Evolutionary conservation across 179 eudicot genomes (phyloP).

Genomic region (Beta macrorhiza): DNA sequence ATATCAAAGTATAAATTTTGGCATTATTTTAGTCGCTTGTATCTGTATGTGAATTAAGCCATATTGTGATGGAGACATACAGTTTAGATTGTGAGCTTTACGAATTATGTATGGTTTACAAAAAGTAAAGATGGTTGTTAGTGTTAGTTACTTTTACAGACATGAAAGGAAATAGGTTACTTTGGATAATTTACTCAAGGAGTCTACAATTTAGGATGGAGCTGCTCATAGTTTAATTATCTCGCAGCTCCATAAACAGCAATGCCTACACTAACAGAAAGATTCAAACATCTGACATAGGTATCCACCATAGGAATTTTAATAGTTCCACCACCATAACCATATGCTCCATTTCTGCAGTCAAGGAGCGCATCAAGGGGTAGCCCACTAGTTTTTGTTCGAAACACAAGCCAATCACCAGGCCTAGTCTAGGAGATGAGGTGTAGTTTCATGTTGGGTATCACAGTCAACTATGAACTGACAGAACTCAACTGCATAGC

Average conservation of each 20-base stretch:
- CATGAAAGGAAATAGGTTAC: too few species aligned
- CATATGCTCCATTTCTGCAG: constrained; percentile 42
- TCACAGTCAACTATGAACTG: not conserved
- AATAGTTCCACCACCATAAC: constrained; percentile 72
- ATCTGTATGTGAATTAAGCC: too few species aligned
- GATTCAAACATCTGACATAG: constrained; percentile 86
- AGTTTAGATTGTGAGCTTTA: too few species aligned
- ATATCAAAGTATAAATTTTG: too few species aligned
- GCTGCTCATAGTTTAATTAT: constrained; percentile 86
- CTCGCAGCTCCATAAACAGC: constrained; percentile 93
- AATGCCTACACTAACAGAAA: constrained; percentile 93
- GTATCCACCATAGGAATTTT: constrained; percentile 93
- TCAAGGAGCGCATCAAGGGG: constrained; percentile 74
- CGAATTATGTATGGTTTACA: too few species aligned
- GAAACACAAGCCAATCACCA: constrained; percentile 95
- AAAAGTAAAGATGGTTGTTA: too few species aligned
- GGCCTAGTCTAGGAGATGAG: constrained; percentile 29
- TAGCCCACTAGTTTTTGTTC: constrained; percentile 84
- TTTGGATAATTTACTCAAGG: too few species aligned
- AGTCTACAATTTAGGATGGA: constrained; percentile 22
- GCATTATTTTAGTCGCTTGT: too few species aligned
- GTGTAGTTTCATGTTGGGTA: not conserved
- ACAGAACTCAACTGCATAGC: not conserved
- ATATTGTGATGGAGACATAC: too few species aligned
- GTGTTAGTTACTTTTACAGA: too few species aligned